Evolutionary conservation across 208 protist genomes (phyloP).

Genomic region (Leishmania arabica): DNA sequence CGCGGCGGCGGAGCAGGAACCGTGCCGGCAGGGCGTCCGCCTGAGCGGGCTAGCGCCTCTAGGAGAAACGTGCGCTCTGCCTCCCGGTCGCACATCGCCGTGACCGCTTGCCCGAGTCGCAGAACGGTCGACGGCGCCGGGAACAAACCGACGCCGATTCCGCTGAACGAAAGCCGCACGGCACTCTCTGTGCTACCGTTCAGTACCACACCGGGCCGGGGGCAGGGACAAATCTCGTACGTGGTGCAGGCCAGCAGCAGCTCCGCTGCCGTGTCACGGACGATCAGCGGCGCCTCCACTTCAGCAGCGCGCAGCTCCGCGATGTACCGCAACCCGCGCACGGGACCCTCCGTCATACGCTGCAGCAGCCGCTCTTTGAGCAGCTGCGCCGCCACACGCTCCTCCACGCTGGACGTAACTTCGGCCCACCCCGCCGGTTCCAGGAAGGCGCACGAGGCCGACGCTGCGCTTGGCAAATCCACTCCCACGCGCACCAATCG

Average conservation of each 20-base stretch:
- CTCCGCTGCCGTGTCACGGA: slow-evolving; percentile 23
- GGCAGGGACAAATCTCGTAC: background rate
- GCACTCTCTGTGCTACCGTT: background rate
- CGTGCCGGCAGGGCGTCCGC: background rate
- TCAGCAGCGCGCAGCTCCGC: slow-evolving; percentile 13
- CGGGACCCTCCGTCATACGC: slow-evolving; percentile 11
- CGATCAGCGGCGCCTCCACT: background rate
- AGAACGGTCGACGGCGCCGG: slow-evolving; percentile 13
- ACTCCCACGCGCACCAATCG: slow-evolving; percentile 21
- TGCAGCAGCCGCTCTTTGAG: slow-evolving; percentile 28
- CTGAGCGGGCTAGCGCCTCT: background rate
- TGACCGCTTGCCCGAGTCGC: background rate
- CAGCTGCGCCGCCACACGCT: slow-evolving; percentile 6
- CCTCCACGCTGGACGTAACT: background rate
- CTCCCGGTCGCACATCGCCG: background rate
- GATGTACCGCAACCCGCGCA: slow-evolving; percentile 9
- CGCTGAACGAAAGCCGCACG: slow-evolving; percentile 27
- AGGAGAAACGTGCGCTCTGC: background rate
- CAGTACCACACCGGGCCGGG: background rate
- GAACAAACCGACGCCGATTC: slow-evolving; percentile 26
- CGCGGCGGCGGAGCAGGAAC: background rate
- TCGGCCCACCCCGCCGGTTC: slow-evolving; percentile 6
- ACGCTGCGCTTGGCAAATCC: background rate
- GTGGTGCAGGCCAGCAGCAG: slow-evolving; percentile 21
- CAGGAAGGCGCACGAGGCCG: slow-evolving; percentile 6